Percentiles rank a stretch among this genome's conserved stretches.
These are phyloP conservation scores for Lipomyces yamadae DNA, from an alignment of 805 yeast genomes.

Conservation along the genomic window DNA sequence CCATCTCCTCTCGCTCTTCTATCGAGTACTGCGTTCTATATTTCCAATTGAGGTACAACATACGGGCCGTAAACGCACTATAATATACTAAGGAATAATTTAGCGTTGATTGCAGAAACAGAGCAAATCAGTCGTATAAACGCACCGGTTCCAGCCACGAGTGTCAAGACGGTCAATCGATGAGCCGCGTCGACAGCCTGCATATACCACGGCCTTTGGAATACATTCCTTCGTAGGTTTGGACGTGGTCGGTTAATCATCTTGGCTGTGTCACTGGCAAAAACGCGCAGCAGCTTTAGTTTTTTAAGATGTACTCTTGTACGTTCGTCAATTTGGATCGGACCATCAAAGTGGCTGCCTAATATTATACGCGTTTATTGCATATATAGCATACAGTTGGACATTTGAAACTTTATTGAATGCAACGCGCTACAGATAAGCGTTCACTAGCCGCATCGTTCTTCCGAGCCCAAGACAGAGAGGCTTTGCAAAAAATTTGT, in stretches of 20 bases:
- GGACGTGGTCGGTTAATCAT: constrained; percentile 4
- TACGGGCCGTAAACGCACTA: constrained; percentile 21
- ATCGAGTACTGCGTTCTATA: constrained; percentile 16
- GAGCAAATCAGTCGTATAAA: constrained; percentile 9
- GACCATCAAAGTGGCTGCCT: neutral
- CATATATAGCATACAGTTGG: neutral
- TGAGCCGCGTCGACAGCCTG: constrained; percentile 73
- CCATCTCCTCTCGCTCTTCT: constrained; percentile 20
- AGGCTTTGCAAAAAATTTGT: neutral
- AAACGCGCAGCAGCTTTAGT: neutral
- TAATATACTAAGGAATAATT: constrained; percentile 21
- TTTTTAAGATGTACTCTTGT: too few species aligned
- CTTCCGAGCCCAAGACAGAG: neutral
- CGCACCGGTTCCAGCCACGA: constrained; percentile 59
- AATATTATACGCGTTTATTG: neutral
- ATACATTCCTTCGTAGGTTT: constrained; percentile 14
- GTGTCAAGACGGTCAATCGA: constrained; percentile 69
- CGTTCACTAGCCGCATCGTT: neutral
- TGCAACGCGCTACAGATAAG: neutral
- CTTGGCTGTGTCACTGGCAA: neutral
- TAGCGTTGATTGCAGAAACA: neutral
- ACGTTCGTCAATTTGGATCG: too few species aligned
- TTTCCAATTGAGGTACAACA: constrained; percentile 28
- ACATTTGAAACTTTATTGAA: neutral
- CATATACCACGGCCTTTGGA: constrained; percentile 68